These are phyloP conservation scores for Pisolithus albus DNA, from an alignment of 768 basidiomycete species.

Conservation along the genomic window DNA sequence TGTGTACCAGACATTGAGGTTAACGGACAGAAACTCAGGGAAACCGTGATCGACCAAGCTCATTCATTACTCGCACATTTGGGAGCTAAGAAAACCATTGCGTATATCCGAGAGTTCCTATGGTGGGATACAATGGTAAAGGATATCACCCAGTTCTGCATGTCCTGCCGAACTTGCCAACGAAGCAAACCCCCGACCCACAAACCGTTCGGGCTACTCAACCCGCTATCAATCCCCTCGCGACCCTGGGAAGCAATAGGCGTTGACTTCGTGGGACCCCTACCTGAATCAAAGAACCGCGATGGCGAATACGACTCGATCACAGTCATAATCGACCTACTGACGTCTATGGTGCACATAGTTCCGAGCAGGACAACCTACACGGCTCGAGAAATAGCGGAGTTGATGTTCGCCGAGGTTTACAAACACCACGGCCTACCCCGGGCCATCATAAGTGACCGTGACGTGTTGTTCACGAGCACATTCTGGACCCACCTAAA, in stretches of 20 bases:
- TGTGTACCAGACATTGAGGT: no score
- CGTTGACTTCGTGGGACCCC: conserved; percentile 35
- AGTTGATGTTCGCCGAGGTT: conserved; percentile 28
- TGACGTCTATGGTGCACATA: conserved; percentile 17
- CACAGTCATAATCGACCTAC: conserved; percentile 17
- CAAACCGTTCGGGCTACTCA: conserved; percentile 21
- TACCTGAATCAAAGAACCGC: conserved; percentile 15
- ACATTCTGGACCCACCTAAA: conserved; percentile 35
- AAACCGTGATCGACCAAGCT: conserved; percentile 30
- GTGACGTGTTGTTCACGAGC: conserved; percentile 38
- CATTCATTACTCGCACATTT: conserved; percentile 36
- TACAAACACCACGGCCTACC: conserved; percentile 37
- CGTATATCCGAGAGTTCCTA: conserved; percentile 26
- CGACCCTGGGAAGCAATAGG: conserved; percentile 33
- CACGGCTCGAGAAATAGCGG: conserved; percentile 29
- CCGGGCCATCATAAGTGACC: conserved; percentile 32
- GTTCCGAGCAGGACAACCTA: conserved; percentile 18
- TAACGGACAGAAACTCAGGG: conserved; percentile 3
- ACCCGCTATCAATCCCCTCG: conserved; percentile 19
- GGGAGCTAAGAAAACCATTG: conserved; percentile 28
- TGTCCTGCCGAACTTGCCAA: conserved; percentile 11
- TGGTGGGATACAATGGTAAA: conserved; percentile 34
- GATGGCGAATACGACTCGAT: conserved; percentile 19
- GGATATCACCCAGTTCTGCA: conserved; percentile 24
- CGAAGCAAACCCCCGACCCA: conserved; percentile 19